Evolutionary conservation across 495 filamentous ascomycete genomes (phyloP).

Genomic region (Talaromyces nanjingensis): DNA sequence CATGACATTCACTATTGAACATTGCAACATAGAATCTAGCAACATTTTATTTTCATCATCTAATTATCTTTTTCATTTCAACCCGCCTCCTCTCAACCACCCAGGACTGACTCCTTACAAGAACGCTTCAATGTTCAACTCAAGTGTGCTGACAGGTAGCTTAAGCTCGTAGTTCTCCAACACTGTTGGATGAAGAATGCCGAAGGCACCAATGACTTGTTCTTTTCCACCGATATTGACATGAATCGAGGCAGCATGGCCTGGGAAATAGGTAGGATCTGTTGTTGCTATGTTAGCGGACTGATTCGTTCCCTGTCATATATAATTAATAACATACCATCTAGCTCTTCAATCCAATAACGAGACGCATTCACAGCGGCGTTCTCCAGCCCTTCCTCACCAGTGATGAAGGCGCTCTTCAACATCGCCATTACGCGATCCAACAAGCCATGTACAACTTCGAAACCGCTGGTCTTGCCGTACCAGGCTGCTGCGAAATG

Average conservation of each 20-base stretch:
- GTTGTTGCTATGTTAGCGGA: slow-evolving; percentile 2
- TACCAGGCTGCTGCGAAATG: slow-evolving; percentile 94
- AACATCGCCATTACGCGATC: slow-evolving; percentile 93
- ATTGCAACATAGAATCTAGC: not conserved
- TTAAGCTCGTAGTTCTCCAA: slow-evolving; percentile 89
- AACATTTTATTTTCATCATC: not conserved
- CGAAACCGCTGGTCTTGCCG: slow-evolving; percentile 93
- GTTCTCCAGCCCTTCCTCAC: slow-evolving; percentile 62
- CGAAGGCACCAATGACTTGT: slow-evolving; percentile 74
- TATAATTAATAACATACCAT: slow-evolving; percentile 44
- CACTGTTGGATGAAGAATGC: slow-evolving; percentile 88
- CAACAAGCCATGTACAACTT: slow-evolving; percentile 88
- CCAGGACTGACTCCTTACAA: slow-evolving; percentile 41
- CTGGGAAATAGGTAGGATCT: slow-evolving; percentile 86
- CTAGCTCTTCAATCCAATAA: slow-evolving; percentile 90
- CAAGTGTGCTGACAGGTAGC: slow-evolving; percentile 91
- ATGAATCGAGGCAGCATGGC: slow-evolving; percentile 79
- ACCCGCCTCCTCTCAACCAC: not conserved
- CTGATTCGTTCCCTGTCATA: too few species aligned
- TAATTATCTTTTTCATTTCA: not conserved
- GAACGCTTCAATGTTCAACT: slow-evolving; percentile 94
- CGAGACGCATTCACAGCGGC: slow-evolving; percentile 46
- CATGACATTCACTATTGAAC: not conserved
- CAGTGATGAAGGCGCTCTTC: slow-evolving; percentile 67
- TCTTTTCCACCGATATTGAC: slow-evolving; percentile 63